Evolutionary conservation across 352 stramenopile species (phyloP).

Genomic region (Globisporangium iwayamae): DNA sequence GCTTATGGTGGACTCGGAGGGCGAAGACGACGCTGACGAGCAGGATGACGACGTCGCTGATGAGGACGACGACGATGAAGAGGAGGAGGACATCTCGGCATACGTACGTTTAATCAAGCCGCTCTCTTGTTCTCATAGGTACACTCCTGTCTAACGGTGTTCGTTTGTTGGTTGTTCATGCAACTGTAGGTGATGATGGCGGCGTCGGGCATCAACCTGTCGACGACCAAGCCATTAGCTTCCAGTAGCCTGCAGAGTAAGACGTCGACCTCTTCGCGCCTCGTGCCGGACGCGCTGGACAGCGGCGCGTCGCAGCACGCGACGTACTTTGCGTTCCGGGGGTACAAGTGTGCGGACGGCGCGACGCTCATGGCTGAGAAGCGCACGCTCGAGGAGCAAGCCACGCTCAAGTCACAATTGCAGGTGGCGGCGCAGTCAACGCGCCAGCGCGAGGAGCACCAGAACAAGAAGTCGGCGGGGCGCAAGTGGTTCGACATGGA

Average conservation of each 20-base stretch:
- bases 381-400: constrained; percentile 43
- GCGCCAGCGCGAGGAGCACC: constrained; percentile 46
- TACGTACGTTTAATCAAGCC: constrained; percentile 21
- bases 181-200: constrained; percentile 31
- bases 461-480: constrained; percentile 52
- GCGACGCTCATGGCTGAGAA: constrained; percentile 39
- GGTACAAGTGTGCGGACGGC: constrained; percentile 28
- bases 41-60: constrained; percentile 21
- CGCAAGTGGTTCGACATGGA: constrained; percentile 92
- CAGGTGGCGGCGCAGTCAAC: constrained; percentile 39
- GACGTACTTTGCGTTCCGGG: constrained; percentile 47
- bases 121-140: no score
- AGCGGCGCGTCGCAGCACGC: constrained; percentile 55
- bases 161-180: no score
- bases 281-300: constrained; percentile 61
- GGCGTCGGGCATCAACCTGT: constrained; percentile 42
- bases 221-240: constrained; percentile 7
- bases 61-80: constrained; percentile 24
- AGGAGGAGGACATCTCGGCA: constrained; percentile 45
- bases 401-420: constrained; percentile 35
- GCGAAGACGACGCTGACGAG: constrained; percentile 30
- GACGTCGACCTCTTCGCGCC: not conserved
- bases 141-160: no score
- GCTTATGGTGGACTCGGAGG: constrained; percentile 43
- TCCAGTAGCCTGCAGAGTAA: constrained; percentile 4